These are phyloP conservation scores for Cladophialophora chaetospira DNA, from an alignment of 2,329 filamentous ascomycete genomes.

Conservation along the genomic window DNA sequence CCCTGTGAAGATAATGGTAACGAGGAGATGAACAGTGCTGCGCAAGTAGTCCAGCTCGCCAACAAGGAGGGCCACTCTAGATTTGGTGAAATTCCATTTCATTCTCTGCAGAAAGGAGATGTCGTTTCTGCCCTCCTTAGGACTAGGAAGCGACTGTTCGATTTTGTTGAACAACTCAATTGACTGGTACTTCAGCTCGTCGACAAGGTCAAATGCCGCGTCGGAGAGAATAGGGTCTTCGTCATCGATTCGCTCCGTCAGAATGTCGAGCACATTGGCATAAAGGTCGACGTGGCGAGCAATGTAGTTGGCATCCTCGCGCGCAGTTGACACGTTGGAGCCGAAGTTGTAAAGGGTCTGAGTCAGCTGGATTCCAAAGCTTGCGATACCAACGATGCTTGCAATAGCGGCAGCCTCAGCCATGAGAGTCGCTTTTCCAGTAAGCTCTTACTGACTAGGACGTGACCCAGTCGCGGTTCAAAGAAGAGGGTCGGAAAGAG, in stretches of 20 bases:
- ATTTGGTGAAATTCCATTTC: constrained; percentile 21
- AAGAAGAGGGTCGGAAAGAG: too few relatives aligned
- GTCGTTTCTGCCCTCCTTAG: background rate
- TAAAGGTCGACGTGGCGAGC: constrained; percentile 18
- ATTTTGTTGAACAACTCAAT: constrained; percentile 12
- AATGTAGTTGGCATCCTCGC: constrained; percentile 14
- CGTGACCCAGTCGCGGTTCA: too few relatives aligned
- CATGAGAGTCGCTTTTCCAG: background rate
- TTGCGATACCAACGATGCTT: constrained; percentile 17
- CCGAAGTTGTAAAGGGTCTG: constrained; percentile 17
- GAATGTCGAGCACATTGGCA: constrained; percentile 16
- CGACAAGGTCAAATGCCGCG: constrained; percentile 10
- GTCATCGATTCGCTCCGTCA: constrained; percentile 12
- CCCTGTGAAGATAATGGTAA: background rate
- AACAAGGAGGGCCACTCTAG: constrained; percentile 17
- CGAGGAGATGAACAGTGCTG: constrained; percentile 12
- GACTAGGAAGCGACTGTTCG: constrained; percentile 1
- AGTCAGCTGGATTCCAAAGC: constrained; percentile 17
- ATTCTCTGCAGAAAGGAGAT: constrained; percentile 14
- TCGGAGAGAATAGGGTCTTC: constrained; percentile 15
- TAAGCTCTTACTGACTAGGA: background rate
- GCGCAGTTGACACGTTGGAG: constrained; percentile 6
- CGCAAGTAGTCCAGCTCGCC: constrained; percentile 16
- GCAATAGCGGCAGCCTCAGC: constrained; percentile 13
- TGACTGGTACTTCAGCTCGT: constrained; percentile 14